These are phyloP conservation scores for Entophlyctis helioformis DNA, from an alignment of 192 early-diverging fungal species.

Conservation along the genomic window DNA sequence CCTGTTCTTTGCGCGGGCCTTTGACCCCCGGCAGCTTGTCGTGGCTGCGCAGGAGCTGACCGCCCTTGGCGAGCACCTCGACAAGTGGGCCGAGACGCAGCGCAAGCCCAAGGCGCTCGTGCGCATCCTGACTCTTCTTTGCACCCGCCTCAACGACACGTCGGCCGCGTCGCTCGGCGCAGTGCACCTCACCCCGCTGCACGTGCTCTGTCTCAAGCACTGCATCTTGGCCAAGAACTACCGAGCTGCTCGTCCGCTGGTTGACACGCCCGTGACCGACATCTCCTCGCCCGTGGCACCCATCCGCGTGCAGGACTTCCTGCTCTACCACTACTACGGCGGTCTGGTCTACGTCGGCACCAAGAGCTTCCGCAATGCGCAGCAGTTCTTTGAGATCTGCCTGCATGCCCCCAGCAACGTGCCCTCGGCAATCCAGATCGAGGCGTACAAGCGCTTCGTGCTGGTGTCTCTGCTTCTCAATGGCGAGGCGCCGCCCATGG, in stretches of 20 bases:
- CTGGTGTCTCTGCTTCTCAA: constrained; percentile 48
- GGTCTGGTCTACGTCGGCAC: constrained; percentile 57
- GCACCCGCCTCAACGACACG: too few species aligned
- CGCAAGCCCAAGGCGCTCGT: too few species aligned
- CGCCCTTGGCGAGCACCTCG: too few species aligned
- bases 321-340: constrained; percentile 72
- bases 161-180: too few species aligned
- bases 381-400: constrained; percentile 43
- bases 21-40: too few species aligned
- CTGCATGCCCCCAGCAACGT: constrained; percentile 53
- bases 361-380: constrained; percentile 50
- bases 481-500: constrained; percentile 28
- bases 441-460: constrained; percentile 60
- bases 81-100: too few species aligned
- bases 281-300: constrained; percentile 3
- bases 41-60: too few species aligned
- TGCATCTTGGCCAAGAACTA: constrained; percentile 20
- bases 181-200: constrained; percentile 20
- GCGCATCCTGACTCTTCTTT: too few species aligned
- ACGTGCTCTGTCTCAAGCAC: constrained; percentile 12
- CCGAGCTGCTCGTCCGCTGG: constrained; percentile 10
- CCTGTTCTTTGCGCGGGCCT: too few species aligned
- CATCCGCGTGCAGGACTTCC: constrained; percentile 38
- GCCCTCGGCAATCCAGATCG: constrained; percentile 59
- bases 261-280: constrained; percentile 10